Percentiles rank a stretch among this genome's conserved stretches.
These are phyloP conservation scores for Leccinum sublutescens DNA, from an alignment of 768 basidiomycete genomes.

Conservation along the genomic window DNA sequence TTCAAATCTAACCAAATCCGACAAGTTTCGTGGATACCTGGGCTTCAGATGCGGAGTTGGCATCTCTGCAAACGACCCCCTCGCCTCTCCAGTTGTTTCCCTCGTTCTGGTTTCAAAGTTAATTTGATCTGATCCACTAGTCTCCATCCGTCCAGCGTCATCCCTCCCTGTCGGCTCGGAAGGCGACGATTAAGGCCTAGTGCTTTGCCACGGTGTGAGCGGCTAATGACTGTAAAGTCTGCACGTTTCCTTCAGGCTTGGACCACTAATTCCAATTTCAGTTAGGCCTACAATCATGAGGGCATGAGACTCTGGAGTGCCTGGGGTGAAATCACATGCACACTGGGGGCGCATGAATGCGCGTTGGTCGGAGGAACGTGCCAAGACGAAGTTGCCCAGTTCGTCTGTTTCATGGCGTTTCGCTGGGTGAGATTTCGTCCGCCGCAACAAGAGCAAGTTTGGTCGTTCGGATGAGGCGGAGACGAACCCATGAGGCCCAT, in stretches of 20 bases:
- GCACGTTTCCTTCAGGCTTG: background rate
- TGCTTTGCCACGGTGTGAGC: background rate
- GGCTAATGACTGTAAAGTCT: background rate
- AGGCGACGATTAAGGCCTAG: background rate
- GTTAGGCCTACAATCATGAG: background rate
- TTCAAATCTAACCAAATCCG: slow-evolving; percentile 24
- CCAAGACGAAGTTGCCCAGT: background rate
- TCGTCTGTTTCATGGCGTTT: background rate
- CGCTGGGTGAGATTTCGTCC: background rate
- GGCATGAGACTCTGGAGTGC: background rate
- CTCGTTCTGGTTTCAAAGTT: background rate
- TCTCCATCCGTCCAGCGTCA: background rate
- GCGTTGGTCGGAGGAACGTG: background rate
- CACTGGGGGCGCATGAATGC: background rate
- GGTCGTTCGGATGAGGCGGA: background rate
- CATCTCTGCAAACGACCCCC: background rate
- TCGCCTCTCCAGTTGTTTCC: background rate
- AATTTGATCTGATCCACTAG: background rate
- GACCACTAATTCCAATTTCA: background rate
- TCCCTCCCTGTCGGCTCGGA: background rate
- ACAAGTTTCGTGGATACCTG: slow-evolving; percentile 2
- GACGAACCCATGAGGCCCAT: background rate
- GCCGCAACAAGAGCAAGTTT: background rate
- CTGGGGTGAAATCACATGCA: slow-evolving; percentile 9
- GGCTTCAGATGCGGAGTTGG: slow-evolving; percentile 3